These are phyloP conservation scores for Cercospora canescens DNA, from an alignment of 2,329 filamentous ascomycete species.

Conservation along the genomic window DNA sequence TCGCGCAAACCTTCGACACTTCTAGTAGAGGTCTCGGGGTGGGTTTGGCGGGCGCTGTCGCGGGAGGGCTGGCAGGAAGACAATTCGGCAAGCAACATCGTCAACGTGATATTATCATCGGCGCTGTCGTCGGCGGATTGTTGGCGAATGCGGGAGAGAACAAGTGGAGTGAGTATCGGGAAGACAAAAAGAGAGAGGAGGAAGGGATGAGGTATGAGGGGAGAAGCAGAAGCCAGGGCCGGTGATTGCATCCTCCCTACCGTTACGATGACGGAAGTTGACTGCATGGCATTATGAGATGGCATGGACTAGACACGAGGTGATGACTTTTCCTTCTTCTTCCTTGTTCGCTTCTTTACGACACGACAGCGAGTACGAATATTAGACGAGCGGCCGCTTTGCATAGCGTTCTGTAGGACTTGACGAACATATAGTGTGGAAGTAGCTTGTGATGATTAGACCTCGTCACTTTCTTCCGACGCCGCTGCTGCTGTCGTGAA, in stretches of 20 bases:
- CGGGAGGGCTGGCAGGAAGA: slow-evolving; percentile 36
- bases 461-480: neutral
- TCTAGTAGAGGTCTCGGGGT: slow-evolving; percentile 33
- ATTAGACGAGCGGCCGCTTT: neutral
- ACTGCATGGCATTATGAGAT: neutral
- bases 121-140: slow-evolving; percentile 37
- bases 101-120: slow-evolving; percentile 36
- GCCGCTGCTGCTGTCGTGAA: neutral
- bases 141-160: slow-evolving; percentile 37
- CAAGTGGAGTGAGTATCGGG: slow-evolving; percentile 32
- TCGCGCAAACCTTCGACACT: slow-evolving; percentile 38
- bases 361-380: neutral
- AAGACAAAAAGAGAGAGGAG: slow-evolving; percentile 28
- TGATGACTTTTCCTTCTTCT: neutral
- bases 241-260: slow-evolving; percentile 10
- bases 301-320: neutral
- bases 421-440: neutral
- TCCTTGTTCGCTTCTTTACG: neutral
- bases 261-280: neutral
- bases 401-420: neutral
- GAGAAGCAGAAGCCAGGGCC: slow-evolving; percentile 24
- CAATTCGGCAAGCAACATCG: slow-evolving; percentile 34
- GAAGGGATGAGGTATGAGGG: slow-evolving; percentile 24
- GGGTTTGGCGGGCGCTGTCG: slow-evolving; percentile 36
- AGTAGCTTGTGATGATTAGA: no score